Conservation (phyloP, 805 yeast genomes). For the Wickerhamiella occidentalis region DNA sequence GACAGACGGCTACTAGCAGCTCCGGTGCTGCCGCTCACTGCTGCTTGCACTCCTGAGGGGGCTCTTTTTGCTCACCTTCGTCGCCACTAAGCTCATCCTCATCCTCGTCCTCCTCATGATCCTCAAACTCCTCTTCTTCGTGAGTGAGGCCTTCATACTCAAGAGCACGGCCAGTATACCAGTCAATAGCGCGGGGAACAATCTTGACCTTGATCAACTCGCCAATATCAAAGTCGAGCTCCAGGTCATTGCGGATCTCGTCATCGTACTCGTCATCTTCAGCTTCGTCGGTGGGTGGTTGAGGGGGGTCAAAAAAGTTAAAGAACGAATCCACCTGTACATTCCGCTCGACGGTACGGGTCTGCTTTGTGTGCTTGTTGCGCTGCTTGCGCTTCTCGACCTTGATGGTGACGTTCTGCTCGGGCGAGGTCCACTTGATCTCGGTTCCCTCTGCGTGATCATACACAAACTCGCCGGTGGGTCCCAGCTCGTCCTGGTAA, state of each 20-base stretch:
- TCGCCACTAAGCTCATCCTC: conserved; percentile 34
- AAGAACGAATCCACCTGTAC: conserved; percentile 93
- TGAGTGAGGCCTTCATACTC: conserved; percentile 53
- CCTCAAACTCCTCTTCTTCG: conserved; percentile 50
- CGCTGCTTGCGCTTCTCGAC: conserved; percentile 95
- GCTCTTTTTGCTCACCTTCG: conserved; percentile 37
- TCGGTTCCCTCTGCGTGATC: conserved; percentile 90
- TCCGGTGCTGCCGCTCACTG: conserved; percentile 19
- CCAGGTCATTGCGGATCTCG: conserved; percentile 73
- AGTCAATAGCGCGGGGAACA: conserved; percentile 91
- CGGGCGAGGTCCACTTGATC: conserved; percentile 73
- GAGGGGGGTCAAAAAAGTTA: conserved; percentile 91
- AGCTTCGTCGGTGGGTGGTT: conserved; percentile 48
- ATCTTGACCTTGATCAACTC: conserved; percentile 93
- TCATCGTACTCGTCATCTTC: conserved; percentile 50
- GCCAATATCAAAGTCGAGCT: conserved; percentile 87
- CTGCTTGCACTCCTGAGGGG: conserved; percentile 51
- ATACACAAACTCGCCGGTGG: conserved; percentile 90
- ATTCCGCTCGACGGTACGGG: conserved; percentile 86
- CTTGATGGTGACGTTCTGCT: conserved; percentile 67
- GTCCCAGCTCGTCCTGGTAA: conserved; percentile 88
- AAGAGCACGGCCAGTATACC: conserved; percentile 97
- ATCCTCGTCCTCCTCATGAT: conserved; percentile 51
- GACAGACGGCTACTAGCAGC: no score
- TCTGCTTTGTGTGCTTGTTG: conserved; percentile 90